Percentiles rank a stretch among this genome's conserved stretches.
Evolutionary conservation across 2,329 filamentous ascomycete species (phyloP).

Genomic region (Microsporum audouinii): DNA sequence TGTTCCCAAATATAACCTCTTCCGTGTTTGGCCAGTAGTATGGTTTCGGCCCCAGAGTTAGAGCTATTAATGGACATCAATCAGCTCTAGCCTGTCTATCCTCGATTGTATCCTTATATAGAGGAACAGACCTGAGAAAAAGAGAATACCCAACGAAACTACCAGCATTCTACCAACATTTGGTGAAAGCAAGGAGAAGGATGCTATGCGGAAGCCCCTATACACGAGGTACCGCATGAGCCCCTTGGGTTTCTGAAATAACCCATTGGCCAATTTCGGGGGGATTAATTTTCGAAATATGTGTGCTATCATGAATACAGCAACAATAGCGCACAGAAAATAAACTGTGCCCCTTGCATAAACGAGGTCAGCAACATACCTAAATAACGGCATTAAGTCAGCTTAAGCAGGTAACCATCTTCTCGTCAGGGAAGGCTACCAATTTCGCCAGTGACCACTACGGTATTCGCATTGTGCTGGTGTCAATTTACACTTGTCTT

Average conservation of each 20-base stretch:
- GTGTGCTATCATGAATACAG: slow-evolving; percentile 37
- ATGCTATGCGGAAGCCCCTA: background rate
- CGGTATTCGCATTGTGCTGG: slow-evolving; percentile 20
- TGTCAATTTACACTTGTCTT: slow-evolving; percentile 17
- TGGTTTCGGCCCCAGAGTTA: slow-evolving; percentile 40
- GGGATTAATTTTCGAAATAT: slow-evolving; percentile 16
- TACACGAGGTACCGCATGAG: background rate
- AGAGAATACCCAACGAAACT: background rate
- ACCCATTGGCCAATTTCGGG: background rate
- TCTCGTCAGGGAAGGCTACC: slow-evolving; percentile 15
- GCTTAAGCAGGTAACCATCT: background rate
- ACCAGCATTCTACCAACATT: background rate
- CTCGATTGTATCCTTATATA: background rate
- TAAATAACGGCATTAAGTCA: slow-evolving; percentile 15
- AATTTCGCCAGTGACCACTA: slow-evolving; percentile 16
- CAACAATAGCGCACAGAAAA: slow-evolving; percentile 42
- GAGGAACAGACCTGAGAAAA: background rate
- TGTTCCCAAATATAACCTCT: slow-evolving; percentile 36
- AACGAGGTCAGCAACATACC: slow-evolving; percentile 45
- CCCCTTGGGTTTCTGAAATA: background rate
- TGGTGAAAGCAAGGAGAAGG: background rate
- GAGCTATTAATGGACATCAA: slow-evolving; percentile 22
- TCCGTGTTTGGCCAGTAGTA: slow-evolving; percentile 46
- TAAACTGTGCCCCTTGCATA: slow-evolving; percentile 44
- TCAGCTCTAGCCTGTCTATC: background rate